phyloP scores from a whole-genome alignment of 2,329 filamentous ascomycete genomes.

The Fusarium buxicola region DNA sequence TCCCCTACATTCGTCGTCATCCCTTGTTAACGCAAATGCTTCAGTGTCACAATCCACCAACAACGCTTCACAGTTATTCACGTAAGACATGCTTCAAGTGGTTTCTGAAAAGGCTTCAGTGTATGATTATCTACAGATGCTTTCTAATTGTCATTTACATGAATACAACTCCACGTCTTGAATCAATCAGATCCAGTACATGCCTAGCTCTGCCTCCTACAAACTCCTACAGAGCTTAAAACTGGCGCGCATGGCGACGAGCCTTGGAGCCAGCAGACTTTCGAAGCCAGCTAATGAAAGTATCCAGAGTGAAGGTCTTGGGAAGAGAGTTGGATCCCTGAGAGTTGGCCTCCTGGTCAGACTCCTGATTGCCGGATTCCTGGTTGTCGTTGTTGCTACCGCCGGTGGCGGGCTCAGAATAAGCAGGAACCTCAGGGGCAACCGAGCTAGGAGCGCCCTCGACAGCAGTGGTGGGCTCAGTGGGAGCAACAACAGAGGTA shows the following conservation, averaged over 20 bases:
- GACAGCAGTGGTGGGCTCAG: slow-evolving; percentile 9
- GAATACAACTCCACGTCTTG: background rate
- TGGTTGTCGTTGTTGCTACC: slow-evolving; percentile 2
- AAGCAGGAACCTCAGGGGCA: slow-evolving; percentile 3
- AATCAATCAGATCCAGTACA: background rate
- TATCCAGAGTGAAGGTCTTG: slow-evolving; percentile 42
- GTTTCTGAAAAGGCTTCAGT: too few relatives aligned
- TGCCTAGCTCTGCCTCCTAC: too few relatives aligned
- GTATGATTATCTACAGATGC: background rate
- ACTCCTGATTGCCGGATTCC: background rate
- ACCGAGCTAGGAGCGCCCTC: background rate
- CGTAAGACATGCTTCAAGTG: too few relatives aligned
- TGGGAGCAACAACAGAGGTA: slow-evolving; percentile 20
- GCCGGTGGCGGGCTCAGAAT: slow-evolving; percentile 7
- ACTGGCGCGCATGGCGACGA: slow-evolving; percentile 40
- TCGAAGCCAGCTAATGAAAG: slow-evolving; percentile 39
- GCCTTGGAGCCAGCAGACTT: slow-evolving; percentile 13
- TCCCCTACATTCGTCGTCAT: too few relatives aligned
- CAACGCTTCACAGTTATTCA: too few relatives aligned
- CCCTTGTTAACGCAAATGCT: too few relatives aligned
- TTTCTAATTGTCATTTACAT: background rate
- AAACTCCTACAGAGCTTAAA: slow-evolving; percentile 21
- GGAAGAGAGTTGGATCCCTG: slow-evolving; percentile 25
- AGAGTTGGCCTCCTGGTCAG: background rate
- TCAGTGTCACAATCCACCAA: too few relatives aligned